A percentile compares a stretch with the other conserved stretches of the same genome.
Evolutionary conservation across 163 green algal genomes (phyloP).

Genomic region (Scenedesmus sp.): DNA sequence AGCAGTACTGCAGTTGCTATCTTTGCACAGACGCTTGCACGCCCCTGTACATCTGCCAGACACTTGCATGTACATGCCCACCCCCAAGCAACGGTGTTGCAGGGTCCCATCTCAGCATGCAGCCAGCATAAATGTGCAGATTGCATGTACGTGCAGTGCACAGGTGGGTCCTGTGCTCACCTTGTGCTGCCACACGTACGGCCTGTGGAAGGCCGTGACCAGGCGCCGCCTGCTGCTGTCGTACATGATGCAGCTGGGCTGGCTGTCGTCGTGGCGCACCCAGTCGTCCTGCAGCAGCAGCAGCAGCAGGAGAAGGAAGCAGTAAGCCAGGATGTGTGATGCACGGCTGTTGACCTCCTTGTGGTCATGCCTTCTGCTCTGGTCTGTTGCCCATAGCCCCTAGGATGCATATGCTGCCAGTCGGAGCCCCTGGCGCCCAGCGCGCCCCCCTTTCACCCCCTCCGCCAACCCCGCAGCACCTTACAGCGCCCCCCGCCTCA

Average conservation of each 20-base stretch:
- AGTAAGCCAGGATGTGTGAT: conserved; percentile 59
- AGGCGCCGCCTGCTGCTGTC: conserved; percentile 69
- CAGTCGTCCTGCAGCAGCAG: conserved; percentile 78
- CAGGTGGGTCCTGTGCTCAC: conserved; percentile 14
- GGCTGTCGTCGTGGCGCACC: conserved; percentile 67
- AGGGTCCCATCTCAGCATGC: background rate
- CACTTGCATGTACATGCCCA: background rate
- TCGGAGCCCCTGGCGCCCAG: too few relatives aligned
- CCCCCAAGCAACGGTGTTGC: too few relatives aligned
- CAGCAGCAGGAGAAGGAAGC: conserved; percentile 78
- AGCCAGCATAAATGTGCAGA: background rate
- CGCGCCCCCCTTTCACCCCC: background rate
- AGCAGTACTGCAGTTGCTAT: background rate
- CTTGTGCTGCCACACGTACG: conserved; percentile 81
- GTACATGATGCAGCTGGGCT: conserved; percentile 73
- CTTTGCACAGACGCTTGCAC: background rate
- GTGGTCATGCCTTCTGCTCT: background rate
- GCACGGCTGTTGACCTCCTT: background rate
- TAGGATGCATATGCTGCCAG: background rate
- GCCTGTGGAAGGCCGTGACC: conserved; percentile 71
- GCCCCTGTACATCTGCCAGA: background rate
- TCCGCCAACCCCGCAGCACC: background rate
- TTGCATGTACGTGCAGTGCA: background rate
- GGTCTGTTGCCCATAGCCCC: background rate
- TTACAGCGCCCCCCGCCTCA: conserved; percentile 1